Evolutionary conservation across 176 grass and related monocot genomes (phyloP).

Genomic region (Triticum urartu): DNA sequence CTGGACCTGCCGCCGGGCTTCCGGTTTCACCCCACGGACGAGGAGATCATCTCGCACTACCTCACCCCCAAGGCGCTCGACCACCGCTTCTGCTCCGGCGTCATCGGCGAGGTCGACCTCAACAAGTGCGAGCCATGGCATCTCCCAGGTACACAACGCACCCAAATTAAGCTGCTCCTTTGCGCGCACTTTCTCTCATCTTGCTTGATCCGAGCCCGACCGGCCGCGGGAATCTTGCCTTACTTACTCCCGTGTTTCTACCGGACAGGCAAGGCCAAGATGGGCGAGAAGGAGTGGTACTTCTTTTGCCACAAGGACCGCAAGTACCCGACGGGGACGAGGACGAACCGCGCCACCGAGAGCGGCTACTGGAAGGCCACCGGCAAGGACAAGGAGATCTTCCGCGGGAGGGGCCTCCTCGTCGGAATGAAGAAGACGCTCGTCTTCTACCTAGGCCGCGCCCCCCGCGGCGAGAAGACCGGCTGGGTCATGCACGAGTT

Average conservation of each 20-base stretch:
- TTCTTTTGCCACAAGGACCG: constrained; percentile 96
- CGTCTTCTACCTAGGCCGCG: constrained; percentile 94
- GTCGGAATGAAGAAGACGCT: constrained; percentile 99
- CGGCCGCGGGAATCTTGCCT: not conserved
- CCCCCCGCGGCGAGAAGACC: constrained; percentile 77
- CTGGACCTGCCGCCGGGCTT: constrained; percentile 88
- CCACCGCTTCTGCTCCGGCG: constrained; percentile 46
- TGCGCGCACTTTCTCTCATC: too few relatives aligned
- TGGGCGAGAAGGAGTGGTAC: constrained; percentile 93
- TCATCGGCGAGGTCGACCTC: constrained; percentile 91
- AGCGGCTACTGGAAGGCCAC: constrained; percentile 98
- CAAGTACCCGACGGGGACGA: constrained; percentile 92
- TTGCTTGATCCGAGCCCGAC: not conserved
- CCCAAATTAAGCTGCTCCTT: not conserved
- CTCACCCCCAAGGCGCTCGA: constrained; percentile 62
- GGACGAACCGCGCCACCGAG: constrained; percentile 91
- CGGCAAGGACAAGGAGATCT: constrained; percentile 98
- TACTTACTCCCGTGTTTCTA: not conserved
- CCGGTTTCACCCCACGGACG: constrained; percentile 94
- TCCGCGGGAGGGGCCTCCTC: constrained; percentile 49
- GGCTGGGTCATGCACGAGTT: constrained; percentile 98
- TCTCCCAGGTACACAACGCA: constrained; percentile 61
- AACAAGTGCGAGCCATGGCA: constrained; percentile 99
- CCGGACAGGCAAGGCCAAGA: constrained; percentile 64
- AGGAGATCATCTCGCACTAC: constrained; percentile 95